phyloP scores from a whole-genome alignment of 2,329 filamentous ascomycete genomes.

The Hawksworthiomyces lignivorus region DNA sequence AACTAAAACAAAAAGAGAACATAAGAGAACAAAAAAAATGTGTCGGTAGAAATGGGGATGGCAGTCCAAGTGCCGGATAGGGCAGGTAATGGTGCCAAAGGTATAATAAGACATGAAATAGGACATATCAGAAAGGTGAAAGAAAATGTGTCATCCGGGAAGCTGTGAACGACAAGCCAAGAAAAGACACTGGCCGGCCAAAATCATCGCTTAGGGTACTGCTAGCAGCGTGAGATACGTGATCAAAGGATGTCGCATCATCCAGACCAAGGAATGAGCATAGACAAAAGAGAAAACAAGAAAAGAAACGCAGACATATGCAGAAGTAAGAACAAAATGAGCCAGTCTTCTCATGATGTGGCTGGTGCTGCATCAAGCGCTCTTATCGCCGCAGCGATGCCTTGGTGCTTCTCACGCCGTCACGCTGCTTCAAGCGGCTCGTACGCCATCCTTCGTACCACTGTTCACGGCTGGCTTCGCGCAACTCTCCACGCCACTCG shows the following conservation, averaged over 20 bases:
- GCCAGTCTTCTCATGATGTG: too few relatives aligned
- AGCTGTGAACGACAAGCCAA: not conserved
- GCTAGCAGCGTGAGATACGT: too few relatives aligned
- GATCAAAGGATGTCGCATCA: too few relatives aligned
- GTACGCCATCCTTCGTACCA: slow-evolving; percentile 97
- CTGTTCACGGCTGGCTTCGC: slow-evolving; percentile 80
- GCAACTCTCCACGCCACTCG: slow-evolving; percentile 86
- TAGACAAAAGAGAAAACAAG: too few relatives aligned
- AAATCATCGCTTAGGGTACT: too few relatives aligned
- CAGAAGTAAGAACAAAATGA: too few relatives aligned
- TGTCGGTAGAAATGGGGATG: too few relatives aligned
- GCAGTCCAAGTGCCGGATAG: too few relatives aligned
- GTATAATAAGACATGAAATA: not conserved
- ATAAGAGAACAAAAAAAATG: not conserved
- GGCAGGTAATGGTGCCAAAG: too few relatives aligned
- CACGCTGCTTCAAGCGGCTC: slow-evolving; percentile 51
- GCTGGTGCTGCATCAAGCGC: too few relatives aligned
- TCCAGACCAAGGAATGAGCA: too few relatives aligned
- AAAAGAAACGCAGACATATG: slow-evolving; percentile 1
- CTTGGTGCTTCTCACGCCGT: slow-evolving; percentile 26
- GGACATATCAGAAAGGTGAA: too few relatives aligned
- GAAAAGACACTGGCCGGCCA: not conserved
- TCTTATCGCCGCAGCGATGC: slow-evolving; percentile 27
- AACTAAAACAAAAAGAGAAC: not conserved
- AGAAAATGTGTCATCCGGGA: not conserved